Conservation (phyloP, 306 rosid genomes). For the Comarum palustre region DNA sequence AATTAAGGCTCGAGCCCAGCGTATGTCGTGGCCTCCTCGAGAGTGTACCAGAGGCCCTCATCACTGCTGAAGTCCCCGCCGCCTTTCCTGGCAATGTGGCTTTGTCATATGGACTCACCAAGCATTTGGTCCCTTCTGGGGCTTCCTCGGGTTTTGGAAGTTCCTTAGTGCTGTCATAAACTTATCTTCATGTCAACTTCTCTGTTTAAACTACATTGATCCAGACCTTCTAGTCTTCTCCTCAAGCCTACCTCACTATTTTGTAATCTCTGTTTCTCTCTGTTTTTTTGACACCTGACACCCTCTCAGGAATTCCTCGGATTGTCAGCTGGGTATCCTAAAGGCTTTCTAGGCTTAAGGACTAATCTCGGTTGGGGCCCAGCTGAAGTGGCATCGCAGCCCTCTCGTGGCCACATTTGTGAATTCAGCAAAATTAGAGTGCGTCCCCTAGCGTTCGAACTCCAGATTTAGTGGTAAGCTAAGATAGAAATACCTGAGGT, state of each 20-base stretch:
- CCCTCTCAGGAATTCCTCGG: no score
- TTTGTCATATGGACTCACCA: slow-evolving; percentile 65
- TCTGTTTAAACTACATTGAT: slow-evolving; percentile 54
- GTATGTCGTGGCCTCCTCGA: no score
- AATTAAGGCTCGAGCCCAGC: no score
- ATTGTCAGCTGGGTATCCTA: no score
- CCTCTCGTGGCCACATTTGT: no score
- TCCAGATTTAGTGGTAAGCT: no score
- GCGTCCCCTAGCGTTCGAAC: no score
- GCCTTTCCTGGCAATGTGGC: slow-evolving; percentile 67
- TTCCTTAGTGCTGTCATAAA: slow-evolving; percentile 55
- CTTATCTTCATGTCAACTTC: slow-evolving; percentile 55
- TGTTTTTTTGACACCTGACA: neutral
- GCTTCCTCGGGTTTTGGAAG: slow-evolving; percentile 61
- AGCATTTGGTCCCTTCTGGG: slow-evolving; percentile 84
- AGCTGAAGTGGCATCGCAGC: no score
- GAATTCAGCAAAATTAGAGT: no score
- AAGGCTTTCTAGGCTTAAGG: no score
- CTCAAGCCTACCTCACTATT: slow-evolving; percentile 31
- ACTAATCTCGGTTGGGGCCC: no score
- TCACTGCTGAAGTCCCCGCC: slow-evolving; percentile 65
- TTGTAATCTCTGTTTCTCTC: slow-evolving; percentile 37
- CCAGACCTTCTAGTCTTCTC: slow-evolving; percentile 29
- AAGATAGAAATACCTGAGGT: no score
- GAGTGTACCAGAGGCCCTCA: slow-evolving; percentile 72